Percentiles rank a stretch among this genome's conserved stretches.
phyloP scores from a whole-genome alignment of 2,329 filamentous ascomycete genomes.

The Colletotrichum lini region DNA sequence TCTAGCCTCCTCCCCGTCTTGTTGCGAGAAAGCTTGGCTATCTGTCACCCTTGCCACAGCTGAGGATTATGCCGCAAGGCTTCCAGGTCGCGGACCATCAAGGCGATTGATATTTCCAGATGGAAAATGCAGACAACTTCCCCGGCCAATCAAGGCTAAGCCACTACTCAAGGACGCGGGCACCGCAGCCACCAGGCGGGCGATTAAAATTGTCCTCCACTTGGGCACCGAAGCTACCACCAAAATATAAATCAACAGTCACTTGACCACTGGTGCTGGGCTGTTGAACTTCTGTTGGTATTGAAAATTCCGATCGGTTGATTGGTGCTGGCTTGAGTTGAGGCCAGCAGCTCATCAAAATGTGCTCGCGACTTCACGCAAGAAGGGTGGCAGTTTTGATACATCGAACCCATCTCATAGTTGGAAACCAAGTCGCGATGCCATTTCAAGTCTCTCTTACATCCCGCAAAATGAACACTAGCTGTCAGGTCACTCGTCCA shows the following conservation, averaged over 20 bases:
- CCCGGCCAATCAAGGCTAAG: background rate
- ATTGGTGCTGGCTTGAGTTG: background rate
- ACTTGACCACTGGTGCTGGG: background rate
- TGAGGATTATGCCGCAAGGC: constrained; percentile 20
- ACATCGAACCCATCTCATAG: background rate
- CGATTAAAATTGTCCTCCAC: background rate
- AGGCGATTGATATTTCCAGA: constrained; percentile 8
- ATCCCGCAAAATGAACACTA: background rate
- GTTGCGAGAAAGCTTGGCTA: background rate
- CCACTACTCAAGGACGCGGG: background rate
- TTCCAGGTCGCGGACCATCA: constrained; percentile 8
- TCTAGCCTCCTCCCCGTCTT: background rate
- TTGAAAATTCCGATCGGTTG: background rate
- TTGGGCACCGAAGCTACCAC: background rate
- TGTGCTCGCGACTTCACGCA: background rate
- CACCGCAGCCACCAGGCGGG: background rate
- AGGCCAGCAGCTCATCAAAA: background rate
- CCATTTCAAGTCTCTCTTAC: background rate
- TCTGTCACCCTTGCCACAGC: constrained; percentile 1
- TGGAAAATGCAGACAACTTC: constrained; percentile 1
- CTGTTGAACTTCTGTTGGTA: background rate
- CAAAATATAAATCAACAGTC: background rate
- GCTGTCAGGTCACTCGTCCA: background rate
- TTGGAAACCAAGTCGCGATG: background rate
- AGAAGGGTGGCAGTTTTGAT: constrained; percentile 17